Evolutionary conservation across 768 basidiomycete genomes (phyloP), one percentile per base, ranked within the genome.

Genomic region (Mycena pura): DNA sequence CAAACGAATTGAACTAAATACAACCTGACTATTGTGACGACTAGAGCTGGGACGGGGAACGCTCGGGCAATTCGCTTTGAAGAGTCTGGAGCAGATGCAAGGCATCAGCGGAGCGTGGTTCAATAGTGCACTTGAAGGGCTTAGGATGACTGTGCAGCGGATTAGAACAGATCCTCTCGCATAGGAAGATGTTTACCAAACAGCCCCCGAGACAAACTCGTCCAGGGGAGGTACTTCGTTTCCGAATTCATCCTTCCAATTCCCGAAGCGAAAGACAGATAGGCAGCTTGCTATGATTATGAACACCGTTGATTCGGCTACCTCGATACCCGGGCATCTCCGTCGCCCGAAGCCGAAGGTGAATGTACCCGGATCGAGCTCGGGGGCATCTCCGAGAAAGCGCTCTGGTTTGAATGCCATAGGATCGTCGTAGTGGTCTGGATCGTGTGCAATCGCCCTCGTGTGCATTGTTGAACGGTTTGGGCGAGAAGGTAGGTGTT

Each of bases 321-420:
- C 67, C n/a, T 70, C 65, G 32, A 67, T 66, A 6, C 68, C 69
- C 9, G 72, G 65, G 17, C 71, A 73, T 3, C 28, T 45, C 51
- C 67, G 22, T 25, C 70, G 64, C 29, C 69, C 72, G 38, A 69
- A 73, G 0, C 72, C 72, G 10, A 51, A 70, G 13, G 55, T 27
- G 28, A 45, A 54, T n/a, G 28, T 31, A n/a, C 22, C 27, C 15
- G 63, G 58, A 31, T 64, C 63, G 22, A 44, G 41, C 25, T 64
- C 51, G 21, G 63, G 59, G 5, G 36, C 6, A 17, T 11, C 31
- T 15, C 63, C 63, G 13, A 58, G 43, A 74, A 76, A 82, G 57
- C 81, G 71, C 63, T 79, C 78, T 24, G 81, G 81, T 21, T 73
- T 69, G 73, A 81, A 81, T 27, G 61, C 60, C 55, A 78, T 76